Evolutionary conservation across 768 basidiomycete genomes (phyloP).

Genomic region (Megacollybia marginata): DNA sequence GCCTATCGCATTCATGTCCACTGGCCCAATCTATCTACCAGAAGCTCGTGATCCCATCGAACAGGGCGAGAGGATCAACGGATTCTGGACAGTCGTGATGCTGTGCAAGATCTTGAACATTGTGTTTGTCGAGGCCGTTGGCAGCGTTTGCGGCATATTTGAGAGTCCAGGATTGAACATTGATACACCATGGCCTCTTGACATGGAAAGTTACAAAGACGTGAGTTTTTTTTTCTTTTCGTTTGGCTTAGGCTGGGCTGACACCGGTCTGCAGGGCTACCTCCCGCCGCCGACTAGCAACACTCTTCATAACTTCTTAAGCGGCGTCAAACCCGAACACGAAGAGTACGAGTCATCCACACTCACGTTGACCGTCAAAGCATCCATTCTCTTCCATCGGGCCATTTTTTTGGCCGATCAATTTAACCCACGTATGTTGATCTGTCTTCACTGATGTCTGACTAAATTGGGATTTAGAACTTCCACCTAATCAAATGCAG

Average conservation of each 20-base stretch:
- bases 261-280: constrained; percentile 26
- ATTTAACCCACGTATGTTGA: constrained; percentile 32
- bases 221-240: constrained; percentile 16
- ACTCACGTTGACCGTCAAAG: constrained; percentile 42
- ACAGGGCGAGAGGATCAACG: constrained; percentile 60
- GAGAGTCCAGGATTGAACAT: constrained; percentile 43
- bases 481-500: constrained; percentile 29
- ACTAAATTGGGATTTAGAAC: not conserved
- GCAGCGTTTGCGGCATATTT: constrained; percentile 41
- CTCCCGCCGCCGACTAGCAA: constrained; percentile 38
- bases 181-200: constrained; percentile 49
- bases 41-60: constrained; percentile 38
- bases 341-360: constrained; percentile 23
- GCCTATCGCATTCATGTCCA: constrained; percentile 26
- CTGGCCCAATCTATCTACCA: constrained; percentile 34
- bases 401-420: constrained; percentile 47
- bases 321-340: constrained; percentile 17
- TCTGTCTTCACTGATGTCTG: not conserved
- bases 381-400: constrained; percentile 51
- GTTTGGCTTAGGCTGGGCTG: constrained; percentile 3
- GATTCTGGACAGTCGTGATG: constrained; percentile 56
- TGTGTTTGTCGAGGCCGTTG: constrained; percentile 42
- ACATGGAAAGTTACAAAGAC: constrained; percentile 30
- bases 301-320: constrained; percentile 42
- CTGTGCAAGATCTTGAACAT: constrained; percentile 53